A percentile compares a stretch with the other conserved stretches of the same genome.
Evolutionary conservation across 768 basidiomycete genomes (phyloP).

Genomic region (Boletus tylopilopsis): DNA sequence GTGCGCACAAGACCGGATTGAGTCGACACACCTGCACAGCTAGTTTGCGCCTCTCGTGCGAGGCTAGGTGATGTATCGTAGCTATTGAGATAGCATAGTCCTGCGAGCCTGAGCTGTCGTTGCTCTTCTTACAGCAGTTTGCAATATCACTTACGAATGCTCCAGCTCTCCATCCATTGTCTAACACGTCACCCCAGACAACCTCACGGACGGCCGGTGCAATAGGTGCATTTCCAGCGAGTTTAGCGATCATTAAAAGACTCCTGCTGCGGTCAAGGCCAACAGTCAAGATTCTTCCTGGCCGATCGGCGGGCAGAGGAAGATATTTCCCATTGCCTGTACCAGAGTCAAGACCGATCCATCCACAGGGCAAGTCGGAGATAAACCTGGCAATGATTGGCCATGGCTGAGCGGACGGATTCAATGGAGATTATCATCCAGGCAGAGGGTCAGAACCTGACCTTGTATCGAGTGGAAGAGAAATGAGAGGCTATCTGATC

Average conservation of each 20-base stretch:
- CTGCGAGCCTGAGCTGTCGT: too few relatives aligned
- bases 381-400: conserved; percentile 81
- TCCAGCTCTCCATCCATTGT: conserved; percentile 67
- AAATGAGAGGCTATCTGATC: conserved; percentile 86
- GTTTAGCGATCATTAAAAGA: conserved; percentile 69
- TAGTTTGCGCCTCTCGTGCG: conserved; percentile 61
- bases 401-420: conserved; percentile 62
- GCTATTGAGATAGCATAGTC: conserved; percentile 97
- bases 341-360: conserved; percentile 90
- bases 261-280: conserved; percentile 83
- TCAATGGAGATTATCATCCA: background rate
- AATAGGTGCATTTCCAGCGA: conserved; percentile 44
- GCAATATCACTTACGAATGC: conserved; percentile 60
- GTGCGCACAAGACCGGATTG: background rate
- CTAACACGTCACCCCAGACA: conserved; percentile 75
- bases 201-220: conserved; percentile 54
- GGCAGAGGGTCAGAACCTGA: conserved; percentile 18
- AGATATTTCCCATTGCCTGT: conserved; percentile 99
- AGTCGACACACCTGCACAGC: conserved; percentile 63
- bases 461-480: conserved; percentile 87
- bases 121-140: background rate
- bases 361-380: conserved; percentile 64
- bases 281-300: conserved; percentile 63
- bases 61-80: conserved; percentile 94
- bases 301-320: conserved; percentile 62